phyloP scores from a whole-genome alignment of 202 grass and related monocot species.

The Panicum hallii region DNA sequence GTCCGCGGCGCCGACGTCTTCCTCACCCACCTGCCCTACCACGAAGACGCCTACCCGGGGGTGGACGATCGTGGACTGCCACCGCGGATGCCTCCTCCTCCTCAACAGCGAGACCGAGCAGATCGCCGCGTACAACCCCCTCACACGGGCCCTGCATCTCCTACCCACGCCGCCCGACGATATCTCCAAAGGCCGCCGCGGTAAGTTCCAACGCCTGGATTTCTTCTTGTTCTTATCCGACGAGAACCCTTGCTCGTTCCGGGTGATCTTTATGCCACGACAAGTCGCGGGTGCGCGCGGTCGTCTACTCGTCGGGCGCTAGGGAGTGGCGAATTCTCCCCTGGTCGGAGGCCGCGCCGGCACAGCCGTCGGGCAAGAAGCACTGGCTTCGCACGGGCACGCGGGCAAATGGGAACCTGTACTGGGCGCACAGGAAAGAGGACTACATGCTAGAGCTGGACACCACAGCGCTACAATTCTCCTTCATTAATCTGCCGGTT shows the following conservation, averaged over 20 bases:
- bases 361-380: background rate
- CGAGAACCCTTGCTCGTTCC: slow-evolving; percentile 2
- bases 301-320: slow-evolving; percentile 1
- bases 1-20: slow-evolving; percentile 24
- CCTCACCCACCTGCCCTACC: background rate
- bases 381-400: background rate
- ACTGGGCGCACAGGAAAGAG: background rate
- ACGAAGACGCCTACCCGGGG: background rate
- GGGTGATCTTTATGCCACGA: background rate
- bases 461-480: slow-evolving; percentile 3
- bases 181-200: background rate
- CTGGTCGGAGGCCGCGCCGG: background rate
- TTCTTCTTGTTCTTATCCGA: slow-evolving; percentile 1
- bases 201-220: background rate
- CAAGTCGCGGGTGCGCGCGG: background rate
- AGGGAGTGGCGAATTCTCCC: background rate
- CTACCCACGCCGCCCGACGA: slow-evolving; percentile 2
- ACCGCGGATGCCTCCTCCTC: slow-evolving; percentile 1
- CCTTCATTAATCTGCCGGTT: background rate
- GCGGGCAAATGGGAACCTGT: background rate
- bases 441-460: background rate
- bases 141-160: background rate
- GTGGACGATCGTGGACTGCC: background rate
- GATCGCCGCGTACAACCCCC: slow-evolving; percentile 33
- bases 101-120: background rate